Evolutionary conservation across 2,329 filamentous ascomycete genomes (phyloP), one percentile per base, ranked within the genome.

Genomic region (Periconia sp.): DNA sequence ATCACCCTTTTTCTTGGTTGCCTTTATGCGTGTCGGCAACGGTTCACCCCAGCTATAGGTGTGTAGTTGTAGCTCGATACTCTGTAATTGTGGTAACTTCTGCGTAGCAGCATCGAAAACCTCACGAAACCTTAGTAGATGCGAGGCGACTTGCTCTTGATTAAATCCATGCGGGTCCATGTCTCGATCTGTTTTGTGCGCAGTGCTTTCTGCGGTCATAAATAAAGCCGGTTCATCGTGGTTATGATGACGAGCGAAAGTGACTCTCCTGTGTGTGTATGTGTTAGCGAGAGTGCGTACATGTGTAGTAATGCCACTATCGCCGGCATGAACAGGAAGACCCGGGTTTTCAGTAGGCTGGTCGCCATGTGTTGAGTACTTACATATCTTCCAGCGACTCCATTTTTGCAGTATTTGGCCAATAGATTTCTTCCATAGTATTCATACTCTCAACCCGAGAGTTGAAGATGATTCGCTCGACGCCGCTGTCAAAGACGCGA

Each of bases 121-220:
- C 30, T 49, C 41, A 39, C 33, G 26, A 26, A 45, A 19, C 34
- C 45, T 45, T 11, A 49, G 35, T 25, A 43, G 45, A 21, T 48
- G 40, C 6, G 25, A 19, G 23, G 5, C 8, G 2, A 33, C 3
- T n/a, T 32, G 8, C 22, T 18, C 4, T n/a, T 28, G 15, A 4
- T 34, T 21, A 26, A 16, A 36, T 29, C 29, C 26, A 15, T 35
- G 16, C 3, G 22, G 26, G 5, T 18, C 18, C 2, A 18, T 33
- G 23, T 31, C 1, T 16, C 43, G 6, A 10, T 36, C 17, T 43
- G 10, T n/a, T 31, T 29, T 13, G 25, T 49, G 38, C 29, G 30
- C 4, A 1, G 3, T 28, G 12, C 34, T 41, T 8, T 45, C 28
- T 31, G 46, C 30, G 32, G 46, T 36, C 37, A 49, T 42, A 31